A percentile compares a stretch with the other conserved stretches of the same genome.
Evolutionary conservation across 2,329 filamentous ascomycete genomes (phyloP).

Genomic region (Camptophora hylomeconis): DNA sequence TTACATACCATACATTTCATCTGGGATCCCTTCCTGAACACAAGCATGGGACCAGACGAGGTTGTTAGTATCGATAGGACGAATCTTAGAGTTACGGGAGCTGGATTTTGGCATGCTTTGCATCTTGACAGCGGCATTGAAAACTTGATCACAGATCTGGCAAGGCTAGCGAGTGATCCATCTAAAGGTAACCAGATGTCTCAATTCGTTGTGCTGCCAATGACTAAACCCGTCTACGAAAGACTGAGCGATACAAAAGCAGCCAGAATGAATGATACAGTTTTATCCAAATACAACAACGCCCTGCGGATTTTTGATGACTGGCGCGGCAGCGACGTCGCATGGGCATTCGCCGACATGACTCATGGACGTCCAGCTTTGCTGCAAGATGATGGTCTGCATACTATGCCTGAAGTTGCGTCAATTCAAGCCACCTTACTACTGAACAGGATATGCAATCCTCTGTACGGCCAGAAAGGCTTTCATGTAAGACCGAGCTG

Average conservation of each 20-base stretch:
- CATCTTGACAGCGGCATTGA: no score
- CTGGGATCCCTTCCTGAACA: slow-evolving; percentile 51
- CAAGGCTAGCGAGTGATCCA: no score
- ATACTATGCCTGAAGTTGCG: slow-evolving; percentile 34
- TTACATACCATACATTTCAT: slow-evolving; percentile 42
- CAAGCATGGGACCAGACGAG: no score
- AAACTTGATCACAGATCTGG: no score
- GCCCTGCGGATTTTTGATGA: no score
- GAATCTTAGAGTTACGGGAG: no score
- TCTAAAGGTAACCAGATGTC: no score
- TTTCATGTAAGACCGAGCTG: no score
- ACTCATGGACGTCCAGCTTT: slow-evolving; percentile 23
- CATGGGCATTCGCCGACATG: slow-evolving; percentile 41
- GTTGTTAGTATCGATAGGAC: no score
- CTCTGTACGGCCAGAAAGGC: no score
- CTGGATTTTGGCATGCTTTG: no score
- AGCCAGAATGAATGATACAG: slow-evolving; percentile 18
- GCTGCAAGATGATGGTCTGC: slow-evolving; percentile 37
- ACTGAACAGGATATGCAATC: slow-evolving; percentile 44
- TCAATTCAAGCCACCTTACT: slow-evolving; percentile 38
- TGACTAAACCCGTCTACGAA: not conserved
- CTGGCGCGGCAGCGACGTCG: slow-evolving; percentile 30
- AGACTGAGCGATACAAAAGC: not conserved
- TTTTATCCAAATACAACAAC: slow-evolving; percentile 22
- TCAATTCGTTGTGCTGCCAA: no score